Evolutionary conservation across 768 basidiomycete species (phyloP).

Genomic region (Serendipita sp.): DNA sequence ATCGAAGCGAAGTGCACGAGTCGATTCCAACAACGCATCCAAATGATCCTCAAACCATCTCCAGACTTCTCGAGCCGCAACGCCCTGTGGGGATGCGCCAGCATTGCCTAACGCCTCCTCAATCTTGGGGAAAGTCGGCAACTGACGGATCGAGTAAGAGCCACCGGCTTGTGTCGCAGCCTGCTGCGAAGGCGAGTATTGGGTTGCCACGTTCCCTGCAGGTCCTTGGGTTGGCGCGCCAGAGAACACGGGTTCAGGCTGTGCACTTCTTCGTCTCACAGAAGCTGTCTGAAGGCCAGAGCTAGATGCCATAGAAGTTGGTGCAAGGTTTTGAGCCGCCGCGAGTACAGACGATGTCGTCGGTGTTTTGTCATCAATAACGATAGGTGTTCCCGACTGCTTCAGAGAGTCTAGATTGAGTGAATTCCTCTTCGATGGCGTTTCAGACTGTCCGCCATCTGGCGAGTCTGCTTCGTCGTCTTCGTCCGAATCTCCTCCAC

Average conservation of each 20-base stretch:
- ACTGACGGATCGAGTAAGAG: slow-evolving; percentile 50
- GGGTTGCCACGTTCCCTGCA: slow-evolving; percentile 37
- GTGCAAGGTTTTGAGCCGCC: slow-evolving; percentile 45
- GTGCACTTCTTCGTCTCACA: slow-evolving; percentile 46
- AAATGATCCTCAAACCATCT: slow-evolving; percentile 84
- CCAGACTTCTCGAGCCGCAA: slow-evolving; percentile 79
- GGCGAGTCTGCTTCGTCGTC: slow-evolving; percentile 70
- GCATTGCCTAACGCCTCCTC: slow-evolving; percentile 67
- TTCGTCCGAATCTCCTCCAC: slow-evolving; percentile 67
- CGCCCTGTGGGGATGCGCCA: slow-evolving; percentile 58
- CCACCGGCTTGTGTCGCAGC: slow-evolving; percentile 25
- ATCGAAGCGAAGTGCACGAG: slow-evolving; percentile 66
- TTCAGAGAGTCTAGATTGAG: slow-evolving; percentile 27
- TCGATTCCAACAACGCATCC: slow-evolving; percentile 62
- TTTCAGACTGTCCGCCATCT: slow-evolving; percentile 38
- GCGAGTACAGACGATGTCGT: slow-evolving; percentile 63
- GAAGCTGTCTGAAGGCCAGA: slow-evolving; percentile 45
- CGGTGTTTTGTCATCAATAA: slow-evolving; percentile 74
- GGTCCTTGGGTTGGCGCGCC: background rate
- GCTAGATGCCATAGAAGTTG: slow-evolving; percentile 18
- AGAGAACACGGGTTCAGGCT: slow-evolving; percentile 22
- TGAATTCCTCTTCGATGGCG: slow-evolving; percentile 57
- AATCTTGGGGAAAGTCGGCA: slow-evolving; percentile 69
- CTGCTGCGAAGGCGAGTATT: slow-evolving; percentile 28
- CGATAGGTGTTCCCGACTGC: slow-evolving; percentile 36